Percentiles rank a stretch among this genome's conserved stretches.
These are phyloP conservation scores for Usnea hakonensis DNA, from an alignment of 495 filamentous ascomycete genomes.

Conservation along the genomic window DNA sequence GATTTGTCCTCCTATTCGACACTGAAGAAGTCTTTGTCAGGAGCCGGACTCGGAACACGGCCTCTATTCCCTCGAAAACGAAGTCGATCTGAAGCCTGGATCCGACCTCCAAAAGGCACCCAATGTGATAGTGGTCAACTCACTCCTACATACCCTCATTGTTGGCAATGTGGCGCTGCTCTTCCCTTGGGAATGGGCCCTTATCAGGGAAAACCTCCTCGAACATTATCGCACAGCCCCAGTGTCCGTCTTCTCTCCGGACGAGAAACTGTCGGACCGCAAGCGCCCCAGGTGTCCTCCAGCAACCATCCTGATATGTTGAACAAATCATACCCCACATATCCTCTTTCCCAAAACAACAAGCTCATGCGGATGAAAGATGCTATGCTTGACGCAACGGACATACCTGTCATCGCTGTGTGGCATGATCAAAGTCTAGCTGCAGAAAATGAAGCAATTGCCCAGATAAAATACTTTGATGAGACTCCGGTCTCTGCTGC, in stretches of 20 bases:
- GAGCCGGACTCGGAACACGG: not conserved
- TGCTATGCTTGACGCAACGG: constrained; percentile 58
- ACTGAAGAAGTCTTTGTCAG: not conserved
- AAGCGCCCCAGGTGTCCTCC: constrained; percentile 4
- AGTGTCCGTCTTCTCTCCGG: not conserved
- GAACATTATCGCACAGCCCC: not conserved
- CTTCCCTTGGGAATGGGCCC: not conserved
- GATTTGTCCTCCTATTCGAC: not conserved
- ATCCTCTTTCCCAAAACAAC: constrained; percentile 26
- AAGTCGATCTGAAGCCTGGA: constrained; percentile 1
- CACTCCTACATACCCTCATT: not conserved
- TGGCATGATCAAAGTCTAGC: constrained; percentile 63
- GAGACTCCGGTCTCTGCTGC: constrained; percentile 38
- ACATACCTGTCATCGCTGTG: constrained; percentile 60
- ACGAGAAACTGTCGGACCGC: not conserved
- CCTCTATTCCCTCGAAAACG: not conserved
- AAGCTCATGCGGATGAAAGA: constrained; percentile 64
- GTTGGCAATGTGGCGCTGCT: constrained; percentile 1
- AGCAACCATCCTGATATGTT: constrained; percentile 9
- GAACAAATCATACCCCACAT: not conserved
- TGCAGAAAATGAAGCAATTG: constrained; percentile 55
- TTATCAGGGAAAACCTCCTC: not conserved
- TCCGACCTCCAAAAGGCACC: not conserved
- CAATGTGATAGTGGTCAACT: not conserved
- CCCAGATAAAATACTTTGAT: constrained; percentile 41